Evolutionary conservation across 257 asterid species (phyloP).

Genomic region (Hygrophila difformis): DNA sequence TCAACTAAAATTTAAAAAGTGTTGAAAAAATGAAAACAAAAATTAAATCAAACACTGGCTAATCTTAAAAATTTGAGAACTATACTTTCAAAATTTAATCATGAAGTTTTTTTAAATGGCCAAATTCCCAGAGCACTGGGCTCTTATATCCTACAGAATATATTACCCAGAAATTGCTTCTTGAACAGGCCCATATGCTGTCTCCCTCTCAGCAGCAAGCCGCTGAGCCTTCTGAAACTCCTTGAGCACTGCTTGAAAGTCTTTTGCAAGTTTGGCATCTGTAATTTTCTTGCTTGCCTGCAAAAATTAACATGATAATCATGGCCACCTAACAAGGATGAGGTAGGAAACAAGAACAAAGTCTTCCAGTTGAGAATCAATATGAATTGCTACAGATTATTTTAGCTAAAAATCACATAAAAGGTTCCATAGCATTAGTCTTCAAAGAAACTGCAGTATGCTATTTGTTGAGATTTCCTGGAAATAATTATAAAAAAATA

Average conservation of each 20-base stretch:
- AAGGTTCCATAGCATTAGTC: neutral
- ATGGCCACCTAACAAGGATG: slow-evolving; percentile 4
- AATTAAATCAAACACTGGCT: neutral
- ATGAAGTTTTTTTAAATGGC: no score
- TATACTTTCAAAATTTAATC: no score
- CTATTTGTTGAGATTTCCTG: neutral
- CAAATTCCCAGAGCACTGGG: no score
- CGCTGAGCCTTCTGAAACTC: slow-evolving; percentile 82
- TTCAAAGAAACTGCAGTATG: slow-evolving; percentile 3
- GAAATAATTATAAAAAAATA: no score
- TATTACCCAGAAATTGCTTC: slow-evolving; percentile 58
- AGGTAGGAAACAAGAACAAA: neutral
- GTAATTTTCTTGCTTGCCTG: slow-evolving; percentile 88
- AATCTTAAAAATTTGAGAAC: no score
- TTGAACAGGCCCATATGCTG: slow-evolving; percentile 64
- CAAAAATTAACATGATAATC: slow-evolving; percentile 12
- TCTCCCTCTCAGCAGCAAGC: slow-evolving; percentile 71
- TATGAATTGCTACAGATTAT: neutral
- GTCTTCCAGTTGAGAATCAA: no score
- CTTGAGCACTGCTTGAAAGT: slow-evolving; percentile 80
- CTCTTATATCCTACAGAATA: neutral
- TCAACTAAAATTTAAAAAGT: no score
- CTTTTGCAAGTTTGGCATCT: slow-evolving; percentile 94
- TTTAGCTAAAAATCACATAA: neutral
- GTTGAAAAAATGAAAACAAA: neutral